Evolutionary conservation across 1,139 yeast genomes (phyloP).

Genomic region (Fermentozyma sake): DNA sequence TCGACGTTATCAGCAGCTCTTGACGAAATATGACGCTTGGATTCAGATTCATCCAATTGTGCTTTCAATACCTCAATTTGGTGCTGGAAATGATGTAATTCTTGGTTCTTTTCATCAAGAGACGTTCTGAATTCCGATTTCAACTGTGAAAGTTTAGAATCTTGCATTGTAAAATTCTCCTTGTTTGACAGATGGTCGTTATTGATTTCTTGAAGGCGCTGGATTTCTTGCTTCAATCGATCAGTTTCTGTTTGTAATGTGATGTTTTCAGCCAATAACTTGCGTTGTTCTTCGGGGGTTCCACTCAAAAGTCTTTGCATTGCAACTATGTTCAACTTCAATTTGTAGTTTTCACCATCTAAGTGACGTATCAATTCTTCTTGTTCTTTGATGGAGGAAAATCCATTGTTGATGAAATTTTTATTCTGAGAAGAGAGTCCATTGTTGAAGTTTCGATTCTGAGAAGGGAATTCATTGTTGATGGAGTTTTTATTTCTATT

Average conservation of each 20-base stretch:
- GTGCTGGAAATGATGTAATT: slow-evolving; percentile 10
- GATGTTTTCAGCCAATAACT: slow-evolving; percentile 35
- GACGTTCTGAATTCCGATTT: slow-evolving; percentile 8
- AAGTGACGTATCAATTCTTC: slow-evolving; percentile 47
- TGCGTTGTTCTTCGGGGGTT: slow-evolving; percentile 40
- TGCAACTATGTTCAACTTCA: slow-evolving; percentile 56
- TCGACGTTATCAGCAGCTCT: no score
- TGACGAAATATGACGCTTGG: no score
- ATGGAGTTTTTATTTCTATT: slow-evolving; percentile 1
- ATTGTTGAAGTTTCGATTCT: slow-evolving; percentile 3
- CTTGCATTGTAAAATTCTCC: slow-evolving; percentile 11
- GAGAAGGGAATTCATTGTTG: no score
- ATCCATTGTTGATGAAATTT: slow-evolving; percentile 22
- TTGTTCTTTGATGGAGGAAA: slow-evolving; percentile 46
- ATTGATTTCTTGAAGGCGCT: slow-evolving; percentile 9
- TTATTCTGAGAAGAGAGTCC: no score
- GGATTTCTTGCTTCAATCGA: slow-evolving; percentile 16
- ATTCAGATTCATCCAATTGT: no score
- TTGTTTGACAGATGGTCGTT: slow-evolving; percentile 11
- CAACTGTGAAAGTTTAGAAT: slow-evolving; percentile 5
- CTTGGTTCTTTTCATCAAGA: slow-evolving; percentile 13
- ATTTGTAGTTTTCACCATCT: slow-evolving; percentile 57
- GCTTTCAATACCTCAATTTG: no score
- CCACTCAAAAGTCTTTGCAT: slow-evolving; percentile 45
- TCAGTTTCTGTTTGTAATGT: slow-evolving; percentile 36